phyloP scores from a whole-genome alignment of 1,284 basidiomycete genomes.

The Moesziomyces sp. region DNA sequence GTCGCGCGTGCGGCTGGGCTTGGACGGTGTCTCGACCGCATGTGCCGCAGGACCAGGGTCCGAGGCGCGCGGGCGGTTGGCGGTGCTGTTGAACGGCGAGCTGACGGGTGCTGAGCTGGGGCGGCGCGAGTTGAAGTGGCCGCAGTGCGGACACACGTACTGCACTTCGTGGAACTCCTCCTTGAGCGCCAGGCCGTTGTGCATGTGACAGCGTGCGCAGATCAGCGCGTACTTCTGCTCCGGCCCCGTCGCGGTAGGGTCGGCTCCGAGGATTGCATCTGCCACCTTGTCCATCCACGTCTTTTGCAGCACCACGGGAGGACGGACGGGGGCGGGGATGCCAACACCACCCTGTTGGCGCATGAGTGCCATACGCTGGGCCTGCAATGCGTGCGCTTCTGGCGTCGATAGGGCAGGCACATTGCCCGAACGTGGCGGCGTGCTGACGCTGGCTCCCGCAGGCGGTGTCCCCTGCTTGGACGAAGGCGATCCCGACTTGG shows the following conservation, averaged over 20 bases:
- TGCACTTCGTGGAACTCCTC: conserved; percentile 88
- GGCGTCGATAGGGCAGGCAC: conserved; percentile 16
- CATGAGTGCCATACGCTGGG: conserved; percentile 46
- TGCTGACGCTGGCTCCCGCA: conserved; percentile 7
- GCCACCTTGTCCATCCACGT: conserved; percentile 69
- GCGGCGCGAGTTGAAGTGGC: conserved; percentile 75
- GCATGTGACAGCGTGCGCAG: conserved; percentile 88
- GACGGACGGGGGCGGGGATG: conserved; percentile 6
- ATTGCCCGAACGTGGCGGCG: conserved; percentile 8
- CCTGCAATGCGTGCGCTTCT: conserved; percentile 33
- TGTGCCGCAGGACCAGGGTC: no score
- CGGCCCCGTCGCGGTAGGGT: conserved; percentile 65
- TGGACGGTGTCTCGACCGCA: conserved; percentile 28
- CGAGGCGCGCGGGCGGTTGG: not conserved
- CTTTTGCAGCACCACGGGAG: conserved; percentile 22
- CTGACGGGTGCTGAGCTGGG: conserved; percentile 63
- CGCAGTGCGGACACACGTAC: conserved; percentile 80
- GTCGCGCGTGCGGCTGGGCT: conserved; percentile 11
- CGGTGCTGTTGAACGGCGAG: conserved; percentile 53
- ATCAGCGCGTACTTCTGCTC: conserved; percentile 83
- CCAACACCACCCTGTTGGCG: conserved; percentile 26
- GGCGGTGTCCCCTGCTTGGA: conserved; percentile 12
- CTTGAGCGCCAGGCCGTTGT: conserved; percentile 93
- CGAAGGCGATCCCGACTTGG: conserved; percentile 16
- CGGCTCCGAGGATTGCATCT: conserved; percentile 68